Evolutionary conservation across 352 stramenopile species (phyloP).

Genomic region (Hyaloperonospora brassicae): DNA sequence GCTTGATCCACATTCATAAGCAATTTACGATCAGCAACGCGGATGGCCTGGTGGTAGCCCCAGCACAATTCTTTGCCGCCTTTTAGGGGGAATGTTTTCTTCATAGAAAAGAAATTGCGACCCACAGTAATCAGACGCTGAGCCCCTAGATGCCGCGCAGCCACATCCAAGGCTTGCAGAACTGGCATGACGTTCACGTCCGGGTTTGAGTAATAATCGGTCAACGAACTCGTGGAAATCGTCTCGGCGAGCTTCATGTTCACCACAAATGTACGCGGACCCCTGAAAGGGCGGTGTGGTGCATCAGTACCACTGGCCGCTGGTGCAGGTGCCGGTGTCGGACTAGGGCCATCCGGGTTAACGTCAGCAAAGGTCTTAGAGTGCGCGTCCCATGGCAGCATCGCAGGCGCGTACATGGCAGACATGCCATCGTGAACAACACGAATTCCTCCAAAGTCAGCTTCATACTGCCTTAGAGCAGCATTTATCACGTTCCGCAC

Average conservation of each 20-base stretch:
- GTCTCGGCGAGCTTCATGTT: slow-evolving; percentile 62
- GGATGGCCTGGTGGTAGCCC: slow-evolving; percentile 69
- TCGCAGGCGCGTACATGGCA: slow-evolving; percentile 40
- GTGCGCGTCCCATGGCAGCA: slow-evolving; percentile 42
- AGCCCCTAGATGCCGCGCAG: slow-evolving; percentile 45
- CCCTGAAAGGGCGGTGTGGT: slow-evolving; percentile 23
- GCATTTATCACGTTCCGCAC: slow-evolving; percentile 60
- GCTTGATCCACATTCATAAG: slow-evolving; percentile 69
- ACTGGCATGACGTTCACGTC: slow-evolving; percentile 53
- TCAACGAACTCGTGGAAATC: slow-evolving; percentile 38
- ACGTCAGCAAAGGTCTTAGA: slow-evolving; percentile 42
- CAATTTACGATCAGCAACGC: slow-evolving; percentile 41
- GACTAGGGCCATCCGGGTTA: slow-evolving; percentile 35
- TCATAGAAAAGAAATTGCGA: slow-evolving; percentile 67
- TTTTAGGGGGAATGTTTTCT: slow-evolving; percentile 44
- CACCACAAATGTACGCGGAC: slow-evolving; percentile 53
- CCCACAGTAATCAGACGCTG: slow-evolving; percentile 53
- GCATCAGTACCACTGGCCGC: slow-evolving; percentile 18
- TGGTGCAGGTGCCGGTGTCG: slow-evolving; percentile 13
- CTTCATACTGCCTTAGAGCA: slow-evolving; percentile 39
- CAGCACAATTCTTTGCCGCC: slow-evolving; percentile 64
- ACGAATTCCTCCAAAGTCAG: slow-evolving; percentile 43
- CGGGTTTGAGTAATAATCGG: slow-evolving; percentile 44
- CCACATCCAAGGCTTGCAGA: slow-evolving; percentile 69
- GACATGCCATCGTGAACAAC: slow-evolving; percentile 63